Evolutionary conservation across 208 protist species (phyloP).

Genomic region (Crithidia mellificae): DNA sequence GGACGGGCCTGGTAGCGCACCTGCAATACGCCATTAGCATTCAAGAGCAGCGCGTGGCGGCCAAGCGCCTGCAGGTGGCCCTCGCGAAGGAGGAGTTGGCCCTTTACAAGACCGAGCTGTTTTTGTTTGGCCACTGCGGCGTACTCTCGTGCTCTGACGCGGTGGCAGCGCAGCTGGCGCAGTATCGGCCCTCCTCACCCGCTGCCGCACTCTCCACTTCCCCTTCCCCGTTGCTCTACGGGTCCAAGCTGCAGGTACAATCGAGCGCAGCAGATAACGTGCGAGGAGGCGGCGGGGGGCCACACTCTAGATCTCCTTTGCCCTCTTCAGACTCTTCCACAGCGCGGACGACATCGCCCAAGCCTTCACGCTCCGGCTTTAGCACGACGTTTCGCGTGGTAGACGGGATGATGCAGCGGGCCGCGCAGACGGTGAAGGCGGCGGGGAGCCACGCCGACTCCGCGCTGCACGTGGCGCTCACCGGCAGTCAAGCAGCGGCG

Average conservation of each 20-base stretch:
- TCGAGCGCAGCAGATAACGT: not conserved
- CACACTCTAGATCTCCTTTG: too few relatives aligned
- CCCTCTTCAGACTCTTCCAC: too few relatives aligned
- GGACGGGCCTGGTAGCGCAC: slow-evolving; percentile 23
- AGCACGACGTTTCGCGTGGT: slow-evolving; percentile 39
- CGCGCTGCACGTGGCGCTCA: slow-evolving; percentile 33
- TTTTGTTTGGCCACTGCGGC: slow-evolving; percentile 49
- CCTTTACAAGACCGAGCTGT: slow-evolving; percentile 71
- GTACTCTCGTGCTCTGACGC: slow-evolving; percentile 50
- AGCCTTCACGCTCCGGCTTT: slow-evolving; percentile 28
- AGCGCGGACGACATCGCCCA: not conserved
- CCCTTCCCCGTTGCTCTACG: too few relatives aligned
- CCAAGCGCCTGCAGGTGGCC: slow-evolving; percentile 47
- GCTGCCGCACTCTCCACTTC: not conserved
- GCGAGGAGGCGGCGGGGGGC: not conserved
- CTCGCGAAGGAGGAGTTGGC: slow-evolving; percentile 85
- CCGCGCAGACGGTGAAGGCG: slow-evolving; percentile 37
- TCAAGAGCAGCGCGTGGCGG: slow-evolving; percentile 39
- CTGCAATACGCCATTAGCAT: slow-evolving; percentile 41
- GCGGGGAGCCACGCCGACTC: slow-evolving; percentile 39
- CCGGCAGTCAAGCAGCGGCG: slow-evolving; percentile 28
- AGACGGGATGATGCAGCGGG: slow-evolving; percentile 40
- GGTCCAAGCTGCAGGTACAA: too few relatives aligned
- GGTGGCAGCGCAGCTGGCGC: slow-evolving; percentile 15
- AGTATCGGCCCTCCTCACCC: not conserved